Base-by-base conservation (phyloP, 768 basidiomycete genomes). In the Lactifluus hygrophoroides region DNA sequence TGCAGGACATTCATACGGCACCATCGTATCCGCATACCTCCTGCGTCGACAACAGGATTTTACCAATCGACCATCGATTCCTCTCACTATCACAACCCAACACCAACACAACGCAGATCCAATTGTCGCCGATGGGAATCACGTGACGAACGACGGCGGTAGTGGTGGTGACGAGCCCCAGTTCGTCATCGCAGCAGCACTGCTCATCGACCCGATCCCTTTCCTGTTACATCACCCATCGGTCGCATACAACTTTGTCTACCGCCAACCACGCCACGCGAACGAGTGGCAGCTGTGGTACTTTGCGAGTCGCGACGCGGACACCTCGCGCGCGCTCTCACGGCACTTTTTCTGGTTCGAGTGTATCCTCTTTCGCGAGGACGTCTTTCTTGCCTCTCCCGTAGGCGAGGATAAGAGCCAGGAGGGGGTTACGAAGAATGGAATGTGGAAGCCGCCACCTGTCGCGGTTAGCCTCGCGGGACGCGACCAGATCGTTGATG, bases 261-360 rank as follows among this genome's bases (percentile, higher is more conserved):
- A 86, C 69, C 79, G 85, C 21, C 45, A 61, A 7, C 74, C 85
- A 50, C 61, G 64, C n/a, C 50, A 65, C 55, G 78, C 79, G 54
- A 79, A 79, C 65, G 80, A 86, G 62, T 84, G 82, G 82, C 74
- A 83, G 69, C 63, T 86, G 51, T 85, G 83, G 81, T 87, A 82
- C 64, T 85, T 86, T 63, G 76, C 83, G 21, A 80, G 78, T 55
- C 77, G 79, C 11, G 85, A 87, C 61, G 71, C 82, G 10, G 84
- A 86, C 64, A 75, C 84, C 46, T 77, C 84, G 49, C 75, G 80
- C 3, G 76, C 80, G 40, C 74, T 87, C 16, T 72, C 75, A 14
- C 73, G 85, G 2, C 75, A 81, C 53, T 85, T 87, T 66, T 86
- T 85, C 65, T 86, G 85, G 85, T 66, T 74, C 30, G 80, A 86